Evolutionary conservation across 805 yeast species (phyloP), one percentile per base, ranked within the genome.

Genomic region (Brettanomyces custersianus): DNA sequence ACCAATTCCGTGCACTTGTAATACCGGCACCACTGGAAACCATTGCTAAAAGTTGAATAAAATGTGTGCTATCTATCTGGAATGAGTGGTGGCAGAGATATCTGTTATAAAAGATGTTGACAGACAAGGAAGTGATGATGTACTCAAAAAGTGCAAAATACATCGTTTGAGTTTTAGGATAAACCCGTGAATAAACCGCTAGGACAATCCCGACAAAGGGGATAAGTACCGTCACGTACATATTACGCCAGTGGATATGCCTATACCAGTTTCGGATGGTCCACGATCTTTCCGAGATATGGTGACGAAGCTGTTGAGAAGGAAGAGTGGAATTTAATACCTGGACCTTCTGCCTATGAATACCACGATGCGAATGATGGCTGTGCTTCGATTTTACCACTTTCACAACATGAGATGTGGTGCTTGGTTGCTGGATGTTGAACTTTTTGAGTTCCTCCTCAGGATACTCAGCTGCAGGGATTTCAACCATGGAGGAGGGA

Each of bases 31-130:
- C 80, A 13, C 80, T 62, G 5, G 90, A 88, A 30, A 76, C 63
- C 1, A 77, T 49, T n/a, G 77, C 71, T 39, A 80, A 69, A 20
- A 66, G 48, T 24, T 67, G 40, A 38, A 70, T 70, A 23, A 83
- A 42, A 3, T 66, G 58, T 12, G 55, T 49, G 18, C 60, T 47
- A n/a, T 72, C 68, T 9, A 59, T 58, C 8, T 34, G 39, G 53
- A 74, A 74, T 5, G 81, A 51, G 28, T 77, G 63, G 52, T 77
- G 85, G 2, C 94, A 68, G 68, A 72, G 84, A 40, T 79, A 68
- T 32, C 95, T 66, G 54, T 85, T 95, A 60, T 86, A 85, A 3
- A 94, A 84, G 12, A 86, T 82, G 32, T 88, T 82, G 49, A 85
- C 74, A 27, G 86, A 74, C n/a, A 82, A 46, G 19, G 85, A 77